Base-by-base conservation (phyloP, 208 protist species). In the Crithidia thermophila region DNA sequence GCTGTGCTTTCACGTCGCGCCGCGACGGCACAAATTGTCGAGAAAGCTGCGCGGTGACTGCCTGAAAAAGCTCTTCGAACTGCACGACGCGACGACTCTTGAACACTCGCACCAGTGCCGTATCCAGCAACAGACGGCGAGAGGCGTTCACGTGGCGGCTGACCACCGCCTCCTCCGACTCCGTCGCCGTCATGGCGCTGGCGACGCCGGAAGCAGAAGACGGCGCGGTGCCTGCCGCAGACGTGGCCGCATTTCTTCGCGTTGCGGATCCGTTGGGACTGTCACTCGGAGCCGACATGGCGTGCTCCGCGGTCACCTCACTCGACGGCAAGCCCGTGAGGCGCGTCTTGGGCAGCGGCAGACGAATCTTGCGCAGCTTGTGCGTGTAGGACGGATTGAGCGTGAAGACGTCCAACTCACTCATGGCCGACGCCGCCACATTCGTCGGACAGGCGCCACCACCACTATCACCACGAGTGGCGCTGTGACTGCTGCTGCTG, bases 71-170 rank as follows among this genome's bases (percentile, higher is more conserved):
- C 28, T 94, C 86, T 23, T 74, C 66, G 55, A 82, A 89, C 27
- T 53, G 34, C 42, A 89, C 60, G 5, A 65, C 56, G n/a, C 84
- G 70, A 20, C 75, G 75, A 33, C 75, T 80, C 69, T 94, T 94
- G 69, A 94, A 86, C 33, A 90, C 64, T 14, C 84, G 78, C 30
- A 94, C 74, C 45, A 92, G 62, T 2, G 81, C 85, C 5, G 89
- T 80, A 51, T 90, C 86, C 21, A 90, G 60, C 40, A 87, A 79
- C 10, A 76, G 27, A 4, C 68, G 69, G 8, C 82, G 80, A 14
- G 76, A 75, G 25, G 68, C 78, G n/a, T 74, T 45, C 25, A 82
- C 63, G 57, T 59, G 58, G 4, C 49, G 69, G 16, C 36, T 39
- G 16, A 75, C 67, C n/a, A 63, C 49, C 7, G 30, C 64, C 11